These are phyloP conservation scores for Chaetoceros tenuissimus DNA, from an alignment of 108 stramenopile genomes.

Conservation along the genomic window DNA sequence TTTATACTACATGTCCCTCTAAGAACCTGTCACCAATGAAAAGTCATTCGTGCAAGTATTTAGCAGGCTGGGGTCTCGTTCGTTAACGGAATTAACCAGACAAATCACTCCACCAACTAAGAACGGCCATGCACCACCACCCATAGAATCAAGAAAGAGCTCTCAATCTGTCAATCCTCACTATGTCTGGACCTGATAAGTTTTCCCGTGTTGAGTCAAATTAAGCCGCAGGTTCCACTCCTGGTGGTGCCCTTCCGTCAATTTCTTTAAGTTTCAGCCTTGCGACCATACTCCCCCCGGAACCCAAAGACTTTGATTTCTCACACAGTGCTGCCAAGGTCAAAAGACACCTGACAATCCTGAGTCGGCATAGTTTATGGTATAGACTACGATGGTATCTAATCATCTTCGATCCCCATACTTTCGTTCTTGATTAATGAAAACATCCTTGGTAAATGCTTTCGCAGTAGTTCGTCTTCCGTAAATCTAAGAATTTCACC, in stretches of 20 bases:
- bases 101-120: slow-evolving; percentile 94
- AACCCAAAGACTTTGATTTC: slow-evolving; percentile 78
- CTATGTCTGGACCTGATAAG: slow-evolving; percentile 77
- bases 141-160: slow-evolving; percentile 84
- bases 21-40: slow-evolving; percentile 82
- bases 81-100: slow-evolving; percentile 99
- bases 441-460: slow-evolving; percentile 99
- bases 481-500: slow-evolving; percentile 98
- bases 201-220: slow-evolving; percentile 83
- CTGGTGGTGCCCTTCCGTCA: slow-evolving; percentile 77
- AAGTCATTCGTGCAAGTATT: slow-evolving; percentile 70
- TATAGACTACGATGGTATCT: slow-evolving; percentile 99
- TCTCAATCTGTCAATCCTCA: slow-evolving; percentile 83
- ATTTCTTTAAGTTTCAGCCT: slow-evolving; percentile 80
- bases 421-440: slow-evolving; percentile 99
- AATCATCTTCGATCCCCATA: slow-evolving; percentile 99
- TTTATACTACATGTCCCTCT: slow-evolving; percentile 93
- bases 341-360: slow-evolving; percentile 86
- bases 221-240: slow-evolving; percentile 73
- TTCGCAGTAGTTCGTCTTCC: slow-evolving; percentile 99
- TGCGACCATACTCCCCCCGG: slow-evolving; percentile 66
- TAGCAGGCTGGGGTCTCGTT: slow-evolving; percentile 99
- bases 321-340: slow-evolving; percentile 92
- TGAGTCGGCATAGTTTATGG: slow-evolving; percentile 99
- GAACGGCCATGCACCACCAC: slow-evolving; percentile 75